phyloP scores from a whole-genome alignment of 495 filamentous ascomycete genomes.

The Pseudomonodictys pantanalensis region DNA sequence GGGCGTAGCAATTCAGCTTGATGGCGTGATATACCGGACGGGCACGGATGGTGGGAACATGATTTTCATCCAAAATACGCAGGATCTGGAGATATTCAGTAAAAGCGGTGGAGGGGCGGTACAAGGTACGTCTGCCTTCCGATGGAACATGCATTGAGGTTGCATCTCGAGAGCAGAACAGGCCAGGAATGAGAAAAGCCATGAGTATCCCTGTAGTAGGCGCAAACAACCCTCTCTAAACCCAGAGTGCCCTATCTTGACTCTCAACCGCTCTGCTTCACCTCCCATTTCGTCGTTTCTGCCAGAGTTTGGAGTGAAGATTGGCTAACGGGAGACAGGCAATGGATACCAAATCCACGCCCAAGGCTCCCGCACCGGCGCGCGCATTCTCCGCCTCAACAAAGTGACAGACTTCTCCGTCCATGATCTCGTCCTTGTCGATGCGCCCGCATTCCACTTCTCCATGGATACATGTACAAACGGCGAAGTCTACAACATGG shows the following conservation, averaged over 20 bases:
- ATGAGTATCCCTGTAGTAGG: no score
- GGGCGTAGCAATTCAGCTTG: conserved; percentile 40
- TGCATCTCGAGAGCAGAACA: no score
- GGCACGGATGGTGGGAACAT: conserved; percentile 45
- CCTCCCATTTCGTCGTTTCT: neutral
- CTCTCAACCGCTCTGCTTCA: no score
- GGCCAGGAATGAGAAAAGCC: no score
- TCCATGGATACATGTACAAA: conserved; percentile 40
- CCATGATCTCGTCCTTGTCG: conserved; percentile 41
- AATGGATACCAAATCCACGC: conserved; percentile 41
- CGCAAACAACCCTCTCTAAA: no score
- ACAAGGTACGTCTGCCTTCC: conserved; percentile 11
- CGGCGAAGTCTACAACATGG: conserved; percentile 42
- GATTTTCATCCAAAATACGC: conserved; percentile 84
- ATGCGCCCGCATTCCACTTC: conserved; percentile 42
- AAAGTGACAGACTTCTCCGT: conserved; percentile 36
- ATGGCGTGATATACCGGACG: conserved; percentile 40
- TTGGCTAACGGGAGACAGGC: conserved; percentile 38
- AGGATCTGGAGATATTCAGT: conserved; percentile 96
- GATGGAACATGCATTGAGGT: no score
- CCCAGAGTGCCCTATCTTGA: no score
- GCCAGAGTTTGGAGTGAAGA: neutral
- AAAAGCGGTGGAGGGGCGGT: conserved; percentile 39
- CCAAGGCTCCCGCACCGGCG: conserved; percentile 30
- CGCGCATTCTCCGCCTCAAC: conserved; percentile 38